Base-by-base conservation (phyloP, 2,329 filamentous ascomycete species). In the Penicillium sp. region DNA sequence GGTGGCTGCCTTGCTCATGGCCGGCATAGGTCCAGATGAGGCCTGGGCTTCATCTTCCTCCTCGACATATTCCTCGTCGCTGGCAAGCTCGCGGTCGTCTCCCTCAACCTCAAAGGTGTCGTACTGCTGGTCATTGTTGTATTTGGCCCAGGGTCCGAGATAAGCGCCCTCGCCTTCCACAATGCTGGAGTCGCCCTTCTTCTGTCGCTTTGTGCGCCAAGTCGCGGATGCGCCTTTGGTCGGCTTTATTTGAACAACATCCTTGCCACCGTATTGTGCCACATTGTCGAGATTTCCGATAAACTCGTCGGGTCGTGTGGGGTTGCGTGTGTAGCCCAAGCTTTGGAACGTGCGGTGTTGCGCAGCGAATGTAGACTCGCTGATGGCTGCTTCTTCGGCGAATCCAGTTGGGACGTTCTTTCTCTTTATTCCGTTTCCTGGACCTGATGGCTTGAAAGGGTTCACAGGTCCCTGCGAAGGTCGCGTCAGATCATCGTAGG, bases 71-170 rank as follows among this genome's bases (percentile, higher is more conserved):
- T 93, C 90, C 69, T 92, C 89, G 59, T 90, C 89, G 64, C 87
- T 90, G 5, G 83, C 88, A 40, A 95, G 80, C 71, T 91, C 85
- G 46, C 84, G 86, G 59, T 89, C 90, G 43, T 86, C 63, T 9
- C 48, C 89, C 11, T 78, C 77, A n/a, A 86, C 86, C 16, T 90
- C 86, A 55, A 89, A 83, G 51, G 38, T 40, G 18, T 83, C 84
- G 31, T 85, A 79, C 61, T 92, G 88, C 65, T 89, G 88, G 60
- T 92, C 86, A 47, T 86, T 80, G 59, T 86, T 81, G 69, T 95
- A 96, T 70, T 83, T 87, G 8, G 94, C 95, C 95, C 95, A 99
- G 0, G 94, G 95, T 0, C 95, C 95, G 36, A 96, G 83, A 73
- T 99, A 99, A 43, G 92, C 88, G 50, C 88, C 88, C 7, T 91